Evolutionary conservation across 2,329 filamentous ascomycete species (phyloP).

Genomic region (Chrysoporthe deuterocubensis): DNA sequence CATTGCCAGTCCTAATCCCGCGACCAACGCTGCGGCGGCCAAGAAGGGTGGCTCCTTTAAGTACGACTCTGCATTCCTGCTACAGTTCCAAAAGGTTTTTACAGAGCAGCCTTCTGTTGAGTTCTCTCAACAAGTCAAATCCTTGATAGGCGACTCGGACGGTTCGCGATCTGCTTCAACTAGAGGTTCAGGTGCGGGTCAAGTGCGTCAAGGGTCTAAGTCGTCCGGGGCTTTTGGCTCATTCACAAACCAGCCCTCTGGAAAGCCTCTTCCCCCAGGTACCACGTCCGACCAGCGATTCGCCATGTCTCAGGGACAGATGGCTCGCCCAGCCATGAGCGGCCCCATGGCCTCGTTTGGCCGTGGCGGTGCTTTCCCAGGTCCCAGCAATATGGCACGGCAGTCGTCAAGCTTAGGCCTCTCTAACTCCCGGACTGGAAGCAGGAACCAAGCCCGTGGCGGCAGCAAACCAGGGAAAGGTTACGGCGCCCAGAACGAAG

Average conservation of each 20-base stretch:
- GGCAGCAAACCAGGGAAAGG: slow-evolving; percentile 65
- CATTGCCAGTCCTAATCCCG: slow-evolving; percentile 88
- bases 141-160: slow-evolving; percentile 77
- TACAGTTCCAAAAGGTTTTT: slow-evolving; percentile 96
- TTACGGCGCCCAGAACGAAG: slow-evolving; percentile 61
- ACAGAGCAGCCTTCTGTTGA: slow-evolving; percentile 95
- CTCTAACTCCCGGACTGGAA: slow-evolving; percentile 67
- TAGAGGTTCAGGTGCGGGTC: slow-evolving; percentile 49
- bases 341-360: slow-evolving; percentile 65
- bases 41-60: slow-evolving; percentile 86
- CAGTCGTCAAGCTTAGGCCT: slow-evolving; percentile 54
- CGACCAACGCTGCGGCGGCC: slow-evolving; percentile 78
- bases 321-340: slow-evolving; percentile 51
- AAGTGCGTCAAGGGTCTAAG: slow-evolving; percentile 53
- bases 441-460: slow-evolving; percentile 56
- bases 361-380: slow-evolving; percentile 67
- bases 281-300: slow-evolving; percentile 82
- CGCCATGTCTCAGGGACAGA: slow-evolving; percentile 60
- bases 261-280: slow-evolving; percentile 70
- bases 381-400: slow-evolving; percentile 66
- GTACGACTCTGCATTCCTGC: slow-evolving; percentile 92
- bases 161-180: slow-evolving; percentile 65
- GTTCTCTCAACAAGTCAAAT: slow-evolving; percentile 90
- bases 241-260: slow-evolving; percentile 57
- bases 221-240: slow-evolving; percentile 62